A percentile compares a stretch with the other conserved stretches of the same genome.
These are phyloP conservation scores for Tulasnella sp. DNA, from an alignment of 768 basidiomycete species.

Conservation along the genomic window DNA sequence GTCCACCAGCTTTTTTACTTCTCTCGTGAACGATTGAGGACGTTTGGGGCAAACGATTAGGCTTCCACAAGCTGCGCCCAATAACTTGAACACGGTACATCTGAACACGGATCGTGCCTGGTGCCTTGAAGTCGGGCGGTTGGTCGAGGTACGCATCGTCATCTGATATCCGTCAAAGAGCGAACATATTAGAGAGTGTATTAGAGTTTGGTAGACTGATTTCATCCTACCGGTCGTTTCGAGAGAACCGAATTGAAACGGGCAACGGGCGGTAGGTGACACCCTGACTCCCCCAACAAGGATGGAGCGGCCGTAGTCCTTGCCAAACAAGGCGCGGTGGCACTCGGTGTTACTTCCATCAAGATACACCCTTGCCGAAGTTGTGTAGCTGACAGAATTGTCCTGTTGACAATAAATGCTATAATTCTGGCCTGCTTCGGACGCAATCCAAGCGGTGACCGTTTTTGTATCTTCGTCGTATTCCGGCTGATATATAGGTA, in stretches of 20 bases:
- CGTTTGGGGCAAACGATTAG: neutral
- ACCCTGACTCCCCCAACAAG: neutral
- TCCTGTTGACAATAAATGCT: neutral
- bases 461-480: conserved; percentile 1
- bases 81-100: neutral
- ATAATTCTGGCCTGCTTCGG: neutral
- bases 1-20: neutral
- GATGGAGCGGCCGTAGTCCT: neutral
- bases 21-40: neutral
- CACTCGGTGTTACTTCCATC: neutral
- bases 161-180: neutral
- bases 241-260: neutral
- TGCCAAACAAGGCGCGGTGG: neutral
- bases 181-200: neutral
- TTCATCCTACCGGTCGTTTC: neutral
- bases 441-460: conserved; percentile 11
- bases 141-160: neutral
- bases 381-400: neutral
- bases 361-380: neutral
- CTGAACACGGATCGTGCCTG: neutral
- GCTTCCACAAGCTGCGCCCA: neutral
- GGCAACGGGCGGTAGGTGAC: neutral
- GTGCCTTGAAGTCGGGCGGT: neutral
- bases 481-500: neutral
- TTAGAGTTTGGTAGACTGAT: neutral